Evolutionary conservation across 2,329 filamentous ascomycete species (phyloP), one percentile per base, ranked within the genome.

Genomic region (Colletotrichum tropicale): DNA sequence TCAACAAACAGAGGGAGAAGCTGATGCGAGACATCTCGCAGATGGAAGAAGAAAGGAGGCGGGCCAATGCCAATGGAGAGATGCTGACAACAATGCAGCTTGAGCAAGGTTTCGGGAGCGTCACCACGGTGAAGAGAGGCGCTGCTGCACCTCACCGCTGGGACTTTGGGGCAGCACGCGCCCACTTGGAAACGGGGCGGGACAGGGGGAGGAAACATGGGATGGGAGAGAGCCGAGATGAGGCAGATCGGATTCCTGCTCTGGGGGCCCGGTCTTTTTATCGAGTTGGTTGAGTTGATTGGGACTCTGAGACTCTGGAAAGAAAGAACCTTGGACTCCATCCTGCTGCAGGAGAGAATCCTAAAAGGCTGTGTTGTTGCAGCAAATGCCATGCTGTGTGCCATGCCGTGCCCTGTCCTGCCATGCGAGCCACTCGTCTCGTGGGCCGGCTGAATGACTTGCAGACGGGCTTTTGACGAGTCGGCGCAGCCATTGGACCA

Each of bases 161-260:
- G 21, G 58, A 61, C 28, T 21, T 34, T 48, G 43, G 43, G 34
- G 55, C 16, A 34, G 66, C 71, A 52, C 71, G 60, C 60, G 56
- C 38, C 69, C 73, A 72, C 69, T 62, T 32, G 30, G 28, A n/a
- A 21, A 66, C 34, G 73, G 73, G 62, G 30, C 62, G 12, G 24
- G 7, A 15, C 62, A 62, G 61, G 68, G 61, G 68, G 38, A 24
- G 60, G 34, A 38, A 36, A 58, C 67, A 74, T 71, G 71, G 71
- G 60, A 71, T 73, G 69, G 62, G 38, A 58, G 62, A 62, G 69
- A 73, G 73, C 69, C 69, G 62, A 72, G 32, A 75, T 75, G 68
- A 75, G 43, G 62, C 55, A 72, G 62, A 75, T 73, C 28, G 71
- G 36, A 36, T 74, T 74, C 60, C 30, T 71, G 72, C 32, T 74